Conservation (phyloP, 164 flowering plant genomes). For the Annona cherimola region DNA sequence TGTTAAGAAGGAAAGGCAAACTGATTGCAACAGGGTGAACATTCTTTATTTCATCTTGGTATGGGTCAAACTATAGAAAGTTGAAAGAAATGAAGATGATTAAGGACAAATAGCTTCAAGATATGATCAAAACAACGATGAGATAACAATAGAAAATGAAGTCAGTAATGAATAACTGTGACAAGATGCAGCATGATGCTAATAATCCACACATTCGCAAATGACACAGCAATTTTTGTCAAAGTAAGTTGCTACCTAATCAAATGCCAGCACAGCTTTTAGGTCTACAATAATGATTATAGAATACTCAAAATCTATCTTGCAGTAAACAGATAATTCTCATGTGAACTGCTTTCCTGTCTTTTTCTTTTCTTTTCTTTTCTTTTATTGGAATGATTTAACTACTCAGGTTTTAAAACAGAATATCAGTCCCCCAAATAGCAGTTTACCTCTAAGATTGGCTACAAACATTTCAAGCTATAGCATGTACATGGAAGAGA, state of each 20-base stretch:
- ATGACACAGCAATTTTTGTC: too few species aligned
- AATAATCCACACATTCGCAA: too few species aligned
- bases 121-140: background rate
- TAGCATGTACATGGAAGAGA: constrained; percentile 3
- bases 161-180: too few species aligned
- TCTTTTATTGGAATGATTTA: background rate
- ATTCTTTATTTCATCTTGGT: background rate
- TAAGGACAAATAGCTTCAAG: background rate
- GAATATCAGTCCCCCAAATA: background rate
- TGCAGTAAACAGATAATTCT: too few species aligned
- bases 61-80: background rate
- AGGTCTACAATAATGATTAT: too few species aligned
- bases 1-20: background rate
- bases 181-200: too few species aligned
- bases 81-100: background rate
- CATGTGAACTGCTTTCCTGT: too few species aligned
- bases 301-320: too few species aligned
- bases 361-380: too few species aligned
- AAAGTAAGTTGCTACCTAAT: too few species aligned
- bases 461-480: background rate
- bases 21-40: background rate
- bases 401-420: background rate
- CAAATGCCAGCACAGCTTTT: too few species aligned
- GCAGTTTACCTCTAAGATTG: background rate
- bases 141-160: too few species aligned